Evolutionary conservation across 371 early-diverging fungal genomes (phyloP).

Genomic region (Blyttiomyces sp.): DNA sequence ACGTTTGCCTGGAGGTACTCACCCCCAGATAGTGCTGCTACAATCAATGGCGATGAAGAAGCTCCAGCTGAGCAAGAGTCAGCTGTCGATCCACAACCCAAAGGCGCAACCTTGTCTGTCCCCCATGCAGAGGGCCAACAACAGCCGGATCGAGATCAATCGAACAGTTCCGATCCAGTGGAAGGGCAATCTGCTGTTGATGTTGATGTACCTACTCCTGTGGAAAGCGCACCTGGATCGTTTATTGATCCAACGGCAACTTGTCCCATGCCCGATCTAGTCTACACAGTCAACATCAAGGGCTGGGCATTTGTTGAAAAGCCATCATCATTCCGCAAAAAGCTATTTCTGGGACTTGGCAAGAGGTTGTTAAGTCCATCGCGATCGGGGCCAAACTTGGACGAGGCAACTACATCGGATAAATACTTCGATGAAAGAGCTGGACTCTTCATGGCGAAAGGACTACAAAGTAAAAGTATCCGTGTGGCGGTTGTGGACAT

Average conservation of each 20-base stretch:
- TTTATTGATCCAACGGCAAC: neutral
- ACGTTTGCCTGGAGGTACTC: neutral
- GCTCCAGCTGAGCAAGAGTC: neutral
- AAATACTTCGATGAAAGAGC: slow-evolving; percentile 3
- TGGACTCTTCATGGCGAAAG: slow-evolving; percentile 1
- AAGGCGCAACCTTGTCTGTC: neutral
- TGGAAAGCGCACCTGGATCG: neutral
- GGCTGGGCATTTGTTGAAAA: slow-evolving; percentile 31
- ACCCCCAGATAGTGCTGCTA: neutral
- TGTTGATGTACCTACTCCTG: neutral
- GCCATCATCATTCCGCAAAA: slow-evolving; percentile 12
- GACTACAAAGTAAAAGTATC: neutral
- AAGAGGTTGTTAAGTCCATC: slow-evolving; percentile 8
- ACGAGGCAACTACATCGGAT: neutral
- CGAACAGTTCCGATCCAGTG: neutral
- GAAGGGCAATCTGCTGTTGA: neutral
- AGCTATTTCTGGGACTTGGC: slow-evolving; percentile 21
- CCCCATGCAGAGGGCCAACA: neutral
- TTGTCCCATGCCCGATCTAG: neutral
- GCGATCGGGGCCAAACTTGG: slow-evolving; percentile 1
- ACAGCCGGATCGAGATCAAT: neutral
- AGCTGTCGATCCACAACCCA: neutral
- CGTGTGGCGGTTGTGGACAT: too few species aligned
- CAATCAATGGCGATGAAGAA: neutral
- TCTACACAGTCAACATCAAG: slow-evolving; percentile 9